phyloP scores from a whole-genome alignment of 1,284 basidiomycete species.

The Wolfiporia cocos region DNA sequence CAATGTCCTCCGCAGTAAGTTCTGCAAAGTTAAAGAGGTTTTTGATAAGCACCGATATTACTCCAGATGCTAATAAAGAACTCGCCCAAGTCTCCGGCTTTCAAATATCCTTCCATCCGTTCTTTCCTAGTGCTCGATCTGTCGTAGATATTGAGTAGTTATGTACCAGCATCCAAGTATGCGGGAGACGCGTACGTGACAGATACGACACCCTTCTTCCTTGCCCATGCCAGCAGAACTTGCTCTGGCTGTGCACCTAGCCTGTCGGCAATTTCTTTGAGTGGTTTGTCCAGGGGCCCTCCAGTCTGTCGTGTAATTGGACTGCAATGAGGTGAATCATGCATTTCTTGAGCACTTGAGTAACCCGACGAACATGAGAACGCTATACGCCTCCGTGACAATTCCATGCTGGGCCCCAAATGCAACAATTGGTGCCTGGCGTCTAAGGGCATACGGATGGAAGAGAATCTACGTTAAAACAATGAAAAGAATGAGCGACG shows the following conservation, averaged over 20 bases:
- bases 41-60: background rate
- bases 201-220: conserved; percentile 57
- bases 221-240: conserved; percentile 64
- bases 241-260: conserved; percentile 62
- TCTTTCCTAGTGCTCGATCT: conserved; percentile 49
- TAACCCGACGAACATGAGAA: conserved; percentile 47
- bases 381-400: conserved; percentile 67
- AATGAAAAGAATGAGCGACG: background rate
- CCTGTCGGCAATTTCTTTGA: conserved; percentile 52
- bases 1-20: conserved; percentile 33
- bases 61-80: conserved; percentile 4
- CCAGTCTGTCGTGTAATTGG: conserved; percentile 65
- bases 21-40: conserved; percentile 9
- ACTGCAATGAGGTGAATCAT: conserved; percentile 16
- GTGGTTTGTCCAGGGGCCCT: conserved; percentile 62
- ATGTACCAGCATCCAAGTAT: background rate
- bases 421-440: conserved; percentile 47
- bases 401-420: conserved; percentile 58
- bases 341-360: too few species aligned
- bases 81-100: conserved; percentile 41
- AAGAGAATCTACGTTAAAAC: conserved; percentile 41
- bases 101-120: conserved; percentile 50
- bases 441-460: conserved; percentile 67
- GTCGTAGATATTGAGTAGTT: conserved; percentile 1
- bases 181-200: conserved; percentile 52